phyloP scores from a whole-genome alignment of 2,329 filamentous ascomycete genomes.

The Phialophora expanda region DNA sequence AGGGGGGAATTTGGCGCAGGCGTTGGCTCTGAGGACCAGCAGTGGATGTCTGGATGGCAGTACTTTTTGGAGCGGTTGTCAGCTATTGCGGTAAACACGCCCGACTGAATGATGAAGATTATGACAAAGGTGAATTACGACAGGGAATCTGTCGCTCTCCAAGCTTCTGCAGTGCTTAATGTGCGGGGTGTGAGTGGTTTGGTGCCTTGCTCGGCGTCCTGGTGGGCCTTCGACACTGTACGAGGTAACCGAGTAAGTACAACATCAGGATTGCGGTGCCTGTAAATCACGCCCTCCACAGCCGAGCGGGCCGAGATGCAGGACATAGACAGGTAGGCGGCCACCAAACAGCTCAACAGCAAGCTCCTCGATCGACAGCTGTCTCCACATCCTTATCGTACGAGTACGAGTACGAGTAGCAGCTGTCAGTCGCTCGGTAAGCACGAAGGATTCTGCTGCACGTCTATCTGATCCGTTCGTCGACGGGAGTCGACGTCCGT shows the following conservation, averaged over 20 bases:
- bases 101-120: neutral
- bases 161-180: neutral
- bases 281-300: neutral
- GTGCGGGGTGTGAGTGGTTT: neutral
- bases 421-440: constrained; percentile 1
- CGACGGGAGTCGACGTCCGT: neutral
- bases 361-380: neutral
- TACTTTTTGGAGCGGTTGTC: neutral
- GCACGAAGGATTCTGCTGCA: neutral
- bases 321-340: neutral
- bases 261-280: neutral
- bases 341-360: too few species aligned
- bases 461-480: neutral
- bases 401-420: neutral
- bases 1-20: neutral
- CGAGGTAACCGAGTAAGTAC: too few species aligned
- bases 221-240: too few species aligned
- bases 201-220: too few species aligned
- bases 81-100: neutral
- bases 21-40: neutral
- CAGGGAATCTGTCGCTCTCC: neutral
- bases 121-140: neutral
- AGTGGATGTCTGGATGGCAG: neutral
- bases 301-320: constrained; percentile 2
- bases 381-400: constrained; percentile 2